phyloP scores from a whole-genome alignment of 805 yeast genomes.

The Nakazawaea pomicola region DNA sequence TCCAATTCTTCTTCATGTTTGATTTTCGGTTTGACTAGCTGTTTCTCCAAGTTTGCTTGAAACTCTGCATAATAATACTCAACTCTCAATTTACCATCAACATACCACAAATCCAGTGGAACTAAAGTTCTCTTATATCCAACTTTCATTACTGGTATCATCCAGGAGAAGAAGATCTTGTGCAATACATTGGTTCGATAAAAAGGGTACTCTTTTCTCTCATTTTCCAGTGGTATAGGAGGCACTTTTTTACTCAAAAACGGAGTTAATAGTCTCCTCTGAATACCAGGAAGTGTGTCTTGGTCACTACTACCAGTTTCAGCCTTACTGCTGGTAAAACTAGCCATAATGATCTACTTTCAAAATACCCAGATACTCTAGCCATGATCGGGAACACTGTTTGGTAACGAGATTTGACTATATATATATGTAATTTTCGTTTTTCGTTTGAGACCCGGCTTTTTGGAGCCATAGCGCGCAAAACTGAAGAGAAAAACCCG shows the following conservation, averaged over 20 bases:
- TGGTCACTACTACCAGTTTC: too few relatives aligned
- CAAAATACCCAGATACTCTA: too few relatives aligned
- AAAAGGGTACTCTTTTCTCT: constrained; percentile 34
- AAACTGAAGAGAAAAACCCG: too few relatives aligned
- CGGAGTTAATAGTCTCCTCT: constrained; percentile 28
- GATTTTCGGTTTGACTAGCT: not conserved
- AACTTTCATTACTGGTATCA: constrained; percentile 45
- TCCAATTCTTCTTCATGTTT: too few relatives aligned
- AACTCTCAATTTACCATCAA: constrained; percentile 30
- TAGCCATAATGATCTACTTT: too few relatives aligned
- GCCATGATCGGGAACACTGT: too few relatives aligned
- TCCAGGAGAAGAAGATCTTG: constrained; percentile 51
- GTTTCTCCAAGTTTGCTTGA: not conserved
- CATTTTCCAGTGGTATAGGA: constrained; percentile 36
- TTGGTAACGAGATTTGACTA: too few relatives aligned
- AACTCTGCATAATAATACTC: not conserved
- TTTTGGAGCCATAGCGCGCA: too few relatives aligned
- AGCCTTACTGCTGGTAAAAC: too few relatives aligned
- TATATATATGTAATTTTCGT: too few relatives aligned
- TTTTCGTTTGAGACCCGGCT: too few relatives aligned
- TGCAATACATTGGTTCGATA: constrained; percentile 27
- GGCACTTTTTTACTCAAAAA: constrained; percentile 36
- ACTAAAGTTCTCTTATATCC: constrained; percentile 62
- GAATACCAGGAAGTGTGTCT: constrained; percentile 21
- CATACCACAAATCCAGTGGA: constrained; percentile 46